Evolutionary conservation across 2,329 filamentous ascomycete genomes (phyloP), one percentile per base, ranked within the genome.

Genomic region (Penicillium sp.): DNA sequence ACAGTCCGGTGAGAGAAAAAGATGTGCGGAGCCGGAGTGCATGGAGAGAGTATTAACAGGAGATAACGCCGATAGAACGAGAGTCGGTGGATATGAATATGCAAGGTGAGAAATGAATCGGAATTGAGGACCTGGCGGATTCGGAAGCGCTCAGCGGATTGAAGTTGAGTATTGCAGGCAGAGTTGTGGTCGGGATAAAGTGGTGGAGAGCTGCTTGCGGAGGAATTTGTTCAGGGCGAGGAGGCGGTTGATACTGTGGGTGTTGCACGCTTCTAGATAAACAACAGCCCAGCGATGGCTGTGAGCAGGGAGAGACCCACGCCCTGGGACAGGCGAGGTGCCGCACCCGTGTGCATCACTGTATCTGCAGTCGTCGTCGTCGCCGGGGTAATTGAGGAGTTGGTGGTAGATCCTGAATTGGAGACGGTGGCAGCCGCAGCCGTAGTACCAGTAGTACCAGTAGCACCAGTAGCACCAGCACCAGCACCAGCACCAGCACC

Each of bases 281-380:
- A 55, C 40, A 68, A 49, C 47, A 64, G 45, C 44, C 60, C 54
- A 38, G 59, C 13, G 35, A 65, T 53, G 28, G 58, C 57, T 33
- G 60, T 53, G 47, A 72, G 26, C 26, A 66, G 62, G 40, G 68
- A 62, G 57, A 61, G 66, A 56, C 62, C 61, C 47, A 67, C 56
- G 44, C 60, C 53, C 13, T 59, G 57, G 6, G 56, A 58, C 30
- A 65, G 49, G 19, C 58, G 66, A 47, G 65, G 44, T 38, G 66
- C 66, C 15, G 64, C 64, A 19, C 61, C 64, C 26, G 37, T 56
- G 9, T 60, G 54, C 19, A 59, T 24, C 15, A 61, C 50, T 8
- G 35, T 30, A 15, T 45, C 53, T 17, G 59, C 45, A n/a, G 64
- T 59, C 8, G 64, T 51, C 12, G 64, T 42, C n/a, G 28, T 54